phyloP scores from a whole-genome alignment of 208 protist genomes.

The Endotrypanum monterogeii region DNA sequence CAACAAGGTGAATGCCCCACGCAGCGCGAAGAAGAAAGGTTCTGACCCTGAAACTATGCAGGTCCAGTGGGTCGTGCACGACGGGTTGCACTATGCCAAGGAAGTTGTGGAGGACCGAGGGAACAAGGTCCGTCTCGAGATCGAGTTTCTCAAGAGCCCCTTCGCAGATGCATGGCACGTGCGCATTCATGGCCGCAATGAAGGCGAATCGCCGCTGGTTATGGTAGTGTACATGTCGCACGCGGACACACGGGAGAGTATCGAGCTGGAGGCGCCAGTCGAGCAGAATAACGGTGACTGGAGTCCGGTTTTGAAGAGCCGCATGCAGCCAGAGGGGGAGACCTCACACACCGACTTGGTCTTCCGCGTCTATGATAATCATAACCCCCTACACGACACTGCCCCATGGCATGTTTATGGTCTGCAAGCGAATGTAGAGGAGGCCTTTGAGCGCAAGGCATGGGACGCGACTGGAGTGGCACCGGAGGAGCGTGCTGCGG shows the following conservation, averaged over 20 bases:
- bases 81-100: constrained; percentile 81
- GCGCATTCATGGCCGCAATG: constrained; percentile 63
- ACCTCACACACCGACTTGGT: constrained; percentile 41
- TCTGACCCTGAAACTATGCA: constrained; percentile 62
- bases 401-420: constrained; percentile 67
- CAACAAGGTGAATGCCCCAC: constrained; percentile 65
- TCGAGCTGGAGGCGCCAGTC: constrained; percentile 36
- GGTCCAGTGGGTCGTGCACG: constrained; percentile 68
- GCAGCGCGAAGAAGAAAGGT: constrained; percentile 33
- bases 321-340: constrained; percentile 39
- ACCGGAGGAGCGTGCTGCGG: constrained; percentile 38
- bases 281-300: constrained; percentile 55
- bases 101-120: constrained; percentile 58
- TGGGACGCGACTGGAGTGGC: constrained; percentile 38
- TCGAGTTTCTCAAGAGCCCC: constrained; percentile 87
- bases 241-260: constrained; percentile 35
- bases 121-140: constrained; percentile 46
- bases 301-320: constrained; percentile 56
- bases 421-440: constrained; percentile 42
- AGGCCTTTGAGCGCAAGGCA: constrained; percentile 43
- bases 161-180: constrained; percentile 81
- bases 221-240: constrained; percentile 80
- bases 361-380: constrained; percentile 61
- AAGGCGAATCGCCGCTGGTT: constrained; percentile 37
- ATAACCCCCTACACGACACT: constrained; percentile 62